phyloP scores from a whole-genome alignment of 768 basidiomycete species.

The Cantharellus anzutake region DNA sequence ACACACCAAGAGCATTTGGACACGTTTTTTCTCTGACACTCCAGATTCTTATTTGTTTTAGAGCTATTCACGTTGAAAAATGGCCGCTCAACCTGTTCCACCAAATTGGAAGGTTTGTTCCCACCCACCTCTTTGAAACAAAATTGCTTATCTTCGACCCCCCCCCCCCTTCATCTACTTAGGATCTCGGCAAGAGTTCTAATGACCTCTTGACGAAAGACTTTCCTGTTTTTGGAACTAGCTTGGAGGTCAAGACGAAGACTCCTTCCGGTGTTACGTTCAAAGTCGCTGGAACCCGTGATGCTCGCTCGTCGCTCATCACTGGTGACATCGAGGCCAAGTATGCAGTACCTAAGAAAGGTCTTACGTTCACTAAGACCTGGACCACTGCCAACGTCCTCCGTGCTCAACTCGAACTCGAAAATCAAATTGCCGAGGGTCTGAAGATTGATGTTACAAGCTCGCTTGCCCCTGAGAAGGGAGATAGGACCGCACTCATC shows the following conservation, averaged over 20 bases:
- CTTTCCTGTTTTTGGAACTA: slow-evolving; percentile 57
- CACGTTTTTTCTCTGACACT: too few species aligned
- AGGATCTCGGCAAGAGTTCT: slow-evolving; percentile 96
- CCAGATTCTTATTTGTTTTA: too few species aligned
- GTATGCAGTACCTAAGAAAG: slow-evolving; percentile 79
- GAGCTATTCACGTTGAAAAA: too few species aligned
- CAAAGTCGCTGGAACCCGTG: slow-evolving; percentile 75
- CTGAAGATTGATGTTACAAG: slow-evolving; percentile 87
- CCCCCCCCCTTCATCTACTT: background rate
- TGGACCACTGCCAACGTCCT: slow-evolving; percentile 94
- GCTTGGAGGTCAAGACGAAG: slow-evolving; percentile 75
- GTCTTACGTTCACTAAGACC: slow-evolving; percentile 81
- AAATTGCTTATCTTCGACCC: background rate
- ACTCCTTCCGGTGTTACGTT: slow-evolving; percentile 81
- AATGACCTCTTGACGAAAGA: slow-evolving; percentile 88
- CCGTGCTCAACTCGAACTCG: slow-evolving; percentile 80
- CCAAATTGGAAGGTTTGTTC: slow-evolving; percentile 80
- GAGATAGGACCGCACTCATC: slow-evolving; percentile 62
- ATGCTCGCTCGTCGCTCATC: slow-evolving; percentile 57
- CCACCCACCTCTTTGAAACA: background rate
- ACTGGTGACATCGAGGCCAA: slow-evolving; percentile 89
- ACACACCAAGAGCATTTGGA: too few species aligned
- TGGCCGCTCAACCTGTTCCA: slow-evolving; percentile 65
- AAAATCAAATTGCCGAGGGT: slow-evolving; percentile 93
- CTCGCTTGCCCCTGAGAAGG: slow-evolving; percentile 71